These are phyloP conservation scores for Goniomonas avonlea DNA, from an alignment of 78 protist genomes.

Conservation along the genomic window DNA sequence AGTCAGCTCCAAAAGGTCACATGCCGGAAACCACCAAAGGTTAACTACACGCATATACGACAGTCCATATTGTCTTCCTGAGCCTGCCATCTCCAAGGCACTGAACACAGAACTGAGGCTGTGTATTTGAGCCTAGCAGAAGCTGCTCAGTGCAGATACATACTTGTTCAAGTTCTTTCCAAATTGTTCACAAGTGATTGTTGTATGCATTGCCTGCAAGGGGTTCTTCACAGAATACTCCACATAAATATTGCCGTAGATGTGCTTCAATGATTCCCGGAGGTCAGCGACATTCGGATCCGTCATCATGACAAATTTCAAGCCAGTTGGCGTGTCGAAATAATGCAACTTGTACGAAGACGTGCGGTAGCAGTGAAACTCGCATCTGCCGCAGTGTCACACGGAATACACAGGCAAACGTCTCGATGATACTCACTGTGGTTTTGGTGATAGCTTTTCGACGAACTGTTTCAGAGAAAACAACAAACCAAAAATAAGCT, in stretches of 20 bases:
- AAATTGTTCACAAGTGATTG: not conserved
- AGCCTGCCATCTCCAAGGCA: too few relatives aligned
- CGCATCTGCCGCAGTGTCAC: too few relatives aligned
- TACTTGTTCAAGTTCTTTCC: constrained; percentile 2
- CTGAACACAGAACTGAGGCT: too few relatives aligned
- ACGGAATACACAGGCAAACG: too few relatives aligned
- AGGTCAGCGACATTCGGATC: not conserved
- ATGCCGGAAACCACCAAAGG: too few relatives aligned
- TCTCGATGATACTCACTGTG: too few relatives aligned
- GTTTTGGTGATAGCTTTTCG: too few relatives aligned
- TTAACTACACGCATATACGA: too few relatives aligned
- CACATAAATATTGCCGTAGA: constrained; percentile 3
- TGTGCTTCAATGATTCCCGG: not conserved
- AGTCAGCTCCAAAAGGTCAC: too few relatives aligned
- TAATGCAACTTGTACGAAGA: constrained; percentile 3
- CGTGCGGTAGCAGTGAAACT: not conserved
- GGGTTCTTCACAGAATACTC: constrained; percentile 2
- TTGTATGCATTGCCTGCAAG: not conserved
- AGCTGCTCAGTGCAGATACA: too few relatives aligned
- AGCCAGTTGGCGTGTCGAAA: constrained; percentile 1
- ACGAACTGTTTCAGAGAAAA: constrained; percentile 12
- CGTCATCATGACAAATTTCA: not conserved
- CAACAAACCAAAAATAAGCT: not conserved
- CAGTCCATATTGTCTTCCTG: too few relatives aligned
- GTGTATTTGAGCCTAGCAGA: too few relatives aligned